Percentiles rank a stretch among this genome's conserved stretches.
Evolutionary conservation across 2,329 filamentous ascomycete genomes (phyloP).

Genomic region (Phoma sp.): DNA sequence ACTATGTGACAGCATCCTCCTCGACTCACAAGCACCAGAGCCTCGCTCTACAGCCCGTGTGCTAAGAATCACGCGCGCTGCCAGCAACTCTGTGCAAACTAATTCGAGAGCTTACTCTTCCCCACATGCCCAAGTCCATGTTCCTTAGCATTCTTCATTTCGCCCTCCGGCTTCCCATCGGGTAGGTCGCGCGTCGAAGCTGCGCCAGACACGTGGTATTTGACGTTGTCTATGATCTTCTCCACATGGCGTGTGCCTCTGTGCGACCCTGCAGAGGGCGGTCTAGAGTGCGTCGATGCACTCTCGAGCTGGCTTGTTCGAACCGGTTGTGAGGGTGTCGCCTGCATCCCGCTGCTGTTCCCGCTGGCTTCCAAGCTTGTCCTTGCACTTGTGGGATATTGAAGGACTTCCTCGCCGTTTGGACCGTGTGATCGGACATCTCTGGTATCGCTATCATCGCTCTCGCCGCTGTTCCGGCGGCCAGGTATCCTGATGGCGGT

Average conservation of each 20-base stretch:
- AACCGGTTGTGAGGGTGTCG: slow-evolving; percentile 19
- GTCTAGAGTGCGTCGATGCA: background rate
- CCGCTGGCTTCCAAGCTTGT: slow-evolving; percentile 22
- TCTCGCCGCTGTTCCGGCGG: slow-evolving; percentile 38
- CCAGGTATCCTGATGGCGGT: slow-evolving; percentile 36
- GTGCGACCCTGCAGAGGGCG: slow-evolving; percentile 26
- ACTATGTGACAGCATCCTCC: background rate
- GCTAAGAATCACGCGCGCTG: background rate
- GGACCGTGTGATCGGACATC: slow-evolving; percentile 50
- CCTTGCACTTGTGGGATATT: slow-evolving; percentile 33
- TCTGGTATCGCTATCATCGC: slow-evolving; percentile 42
- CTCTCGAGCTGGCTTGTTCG: slow-evolving; percentile 26
- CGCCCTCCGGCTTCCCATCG: slow-evolving; percentile 49
- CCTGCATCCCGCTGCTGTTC: slow-evolving; percentile 23
- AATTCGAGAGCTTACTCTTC: slow-evolving; percentile 15
- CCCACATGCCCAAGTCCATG: slow-evolving; percentile 42
- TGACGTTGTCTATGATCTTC: slow-evolving; percentile 34
- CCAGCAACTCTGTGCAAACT: background rate
- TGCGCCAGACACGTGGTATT: slow-evolving; percentile 39
- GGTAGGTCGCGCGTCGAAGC: slow-evolving; percentile 52
- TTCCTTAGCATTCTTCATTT: slow-evolving; percentile 46
- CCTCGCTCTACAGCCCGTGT: background rate
- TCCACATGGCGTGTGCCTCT: slow-evolving; percentile 20
- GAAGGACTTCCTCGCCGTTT: slow-evolving; percentile 40
- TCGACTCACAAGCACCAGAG: background rate